A percentile compares a stretch with the other conserved stretches of the same genome.
phyloP scores from a whole-genome alignment of 495 filamentous ascomycete species.

The Entonaema liquescens region DNA sequence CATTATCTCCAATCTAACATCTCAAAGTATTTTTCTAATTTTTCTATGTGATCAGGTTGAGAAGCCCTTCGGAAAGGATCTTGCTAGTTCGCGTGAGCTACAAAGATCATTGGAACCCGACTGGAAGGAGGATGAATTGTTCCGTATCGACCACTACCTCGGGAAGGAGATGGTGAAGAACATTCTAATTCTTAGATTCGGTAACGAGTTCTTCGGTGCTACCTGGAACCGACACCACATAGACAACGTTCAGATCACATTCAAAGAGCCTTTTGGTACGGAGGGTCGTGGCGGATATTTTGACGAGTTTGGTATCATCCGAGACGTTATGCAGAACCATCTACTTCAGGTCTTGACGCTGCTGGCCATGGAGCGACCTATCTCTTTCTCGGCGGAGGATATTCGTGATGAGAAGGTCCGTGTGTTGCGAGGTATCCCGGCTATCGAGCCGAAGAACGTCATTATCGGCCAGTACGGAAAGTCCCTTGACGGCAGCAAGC shows the following conservation, averaged over 20 bases:
- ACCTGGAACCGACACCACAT: slow-evolving; percentile 99
- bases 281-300: slow-evolving; percentile 99
- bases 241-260: slow-evolving; percentile 97
- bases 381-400: slow-evolving; percentile 97
- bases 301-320: slow-evolving; percentile 99
- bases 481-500: slow-evolving; percentile 96
- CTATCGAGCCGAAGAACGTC: slow-evolving; percentile 99
- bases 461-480: slow-evolving; percentile 99
- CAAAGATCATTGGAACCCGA: slow-evolving; percentile 95
- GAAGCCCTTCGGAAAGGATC: slow-evolving; percentile 99
- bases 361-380: slow-evolving; percentile 97
- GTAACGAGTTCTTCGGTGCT: slow-evolving; percentile 98
- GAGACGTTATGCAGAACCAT: slow-evolving; percentile 99
- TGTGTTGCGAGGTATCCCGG: slow-evolving; percentile 89
- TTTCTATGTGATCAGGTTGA: slow-evolving; percentile 73
- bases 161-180: slow-evolving; percentile 99
- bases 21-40: slow-evolving; percentile 12
- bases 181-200: slow-evolving; percentile 96
- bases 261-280: slow-evolving; percentile 99
- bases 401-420: slow-evolving; percentile 99
- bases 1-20: not conserved
- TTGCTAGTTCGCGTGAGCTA: slow-evolving; percentile 90
- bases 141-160: slow-evolving; percentile 99
- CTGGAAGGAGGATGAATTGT: slow-evolving; percentile 99
- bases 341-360: slow-evolving; percentile 95